Percentiles rank a stretch among this genome's conserved stretches.
Conservation (phyloP, 352 stramenopile species). For the Albugo candida region DNA sequence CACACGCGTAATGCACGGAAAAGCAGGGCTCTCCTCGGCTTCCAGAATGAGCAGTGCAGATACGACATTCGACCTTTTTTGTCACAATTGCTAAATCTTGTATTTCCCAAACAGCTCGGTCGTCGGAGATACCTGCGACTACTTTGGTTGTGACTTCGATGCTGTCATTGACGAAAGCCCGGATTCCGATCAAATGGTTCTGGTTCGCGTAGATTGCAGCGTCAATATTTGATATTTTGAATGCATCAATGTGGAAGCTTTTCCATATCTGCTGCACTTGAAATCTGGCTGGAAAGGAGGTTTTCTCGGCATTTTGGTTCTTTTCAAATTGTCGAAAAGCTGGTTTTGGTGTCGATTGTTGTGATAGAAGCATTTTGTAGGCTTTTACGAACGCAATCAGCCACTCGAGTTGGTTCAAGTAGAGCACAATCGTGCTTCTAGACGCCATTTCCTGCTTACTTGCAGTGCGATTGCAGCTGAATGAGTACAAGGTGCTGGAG, state of each 20-base stretch:
- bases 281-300: conserved; percentile 1
- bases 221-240: conserved; percentile 43
- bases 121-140: conserved; percentile 5
- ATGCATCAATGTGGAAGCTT: conserved; percentile 26
- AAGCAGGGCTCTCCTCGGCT: conserved; percentile 48
- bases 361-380: conserved; percentile 5
- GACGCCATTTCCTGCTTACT: conserved; percentile 30
- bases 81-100: conserved; percentile 25
- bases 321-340: conserved; percentile 9
- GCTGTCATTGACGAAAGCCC: conserved; percentile 44
- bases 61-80: conserved; percentile 33
- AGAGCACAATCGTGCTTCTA: conserved; percentile 39
- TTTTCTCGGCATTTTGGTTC: not conserved
- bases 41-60: conserved; percentile 38
- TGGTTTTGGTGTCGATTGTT: not conserved
- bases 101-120: conserved; percentile 17
- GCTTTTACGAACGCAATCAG: conserved; percentile 24
- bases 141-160: conserved; percentile 24
- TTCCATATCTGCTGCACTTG: conserved; percentile 17
- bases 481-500: too few species aligned
- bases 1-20: conserved; percentile 22
- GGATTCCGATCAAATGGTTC: conserved; percentile 34
- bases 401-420: conserved; percentile 60
- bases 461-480: too few species aligned
- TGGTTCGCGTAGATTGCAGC: conserved; percentile 51